Evolutionary conservation across 2,329 filamentous ascomycete species (phyloP).

Genomic region (Boeremia exigua): DNA sequence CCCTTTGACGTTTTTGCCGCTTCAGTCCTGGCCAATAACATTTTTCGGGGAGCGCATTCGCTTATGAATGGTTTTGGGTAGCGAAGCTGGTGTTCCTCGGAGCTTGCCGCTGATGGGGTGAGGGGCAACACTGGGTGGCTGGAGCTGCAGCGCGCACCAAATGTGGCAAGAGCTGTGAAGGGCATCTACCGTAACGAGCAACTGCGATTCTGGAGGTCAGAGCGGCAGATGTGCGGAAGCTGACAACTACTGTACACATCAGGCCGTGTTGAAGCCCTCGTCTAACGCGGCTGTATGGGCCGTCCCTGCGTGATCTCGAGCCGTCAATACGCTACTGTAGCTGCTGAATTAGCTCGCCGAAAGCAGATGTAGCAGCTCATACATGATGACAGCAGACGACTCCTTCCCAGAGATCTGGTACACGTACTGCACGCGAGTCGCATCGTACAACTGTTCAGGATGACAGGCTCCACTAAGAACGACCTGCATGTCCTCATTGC

Average conservation of each 20-base stretch:
- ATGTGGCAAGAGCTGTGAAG: slow-evolving; percentile 9
- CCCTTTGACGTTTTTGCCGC: neutral
- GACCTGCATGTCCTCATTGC: slow-evolving; percentile 20
- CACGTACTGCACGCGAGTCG: neutral
- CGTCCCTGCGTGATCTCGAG: slow-evolving; percentile 11
- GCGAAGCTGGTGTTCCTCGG: neutral
- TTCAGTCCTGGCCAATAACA: neutral
- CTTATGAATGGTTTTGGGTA: neutral
- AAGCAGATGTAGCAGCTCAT: neutral
- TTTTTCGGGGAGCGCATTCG: neutral
- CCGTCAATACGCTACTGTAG: slow-evolving; percentile 2
- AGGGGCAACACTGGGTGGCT: neutral
- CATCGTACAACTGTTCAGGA: slow-evolving; percentile 2
- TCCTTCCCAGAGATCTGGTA: slow-evolving; percentile 6
- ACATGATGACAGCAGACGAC: neutral
- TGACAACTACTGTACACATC: no score
- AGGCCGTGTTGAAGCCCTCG: neutral
- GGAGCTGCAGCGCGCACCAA: neutral
- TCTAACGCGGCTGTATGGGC: slow-evolving; percentile 7
- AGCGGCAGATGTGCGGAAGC: neutral
- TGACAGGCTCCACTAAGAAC: slow-evolving; percentile 5
- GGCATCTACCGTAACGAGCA: neutral
- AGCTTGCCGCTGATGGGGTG: neutral
- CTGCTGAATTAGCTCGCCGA: neutral
- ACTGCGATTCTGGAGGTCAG: neutral